Percentiles rank a stretch among this genome's conserved stretches.
Evolutionary conservation across 2,329 filamentous ascomycete species (phyloP).

Genomic region (Aspergillus sp.): DNA sequence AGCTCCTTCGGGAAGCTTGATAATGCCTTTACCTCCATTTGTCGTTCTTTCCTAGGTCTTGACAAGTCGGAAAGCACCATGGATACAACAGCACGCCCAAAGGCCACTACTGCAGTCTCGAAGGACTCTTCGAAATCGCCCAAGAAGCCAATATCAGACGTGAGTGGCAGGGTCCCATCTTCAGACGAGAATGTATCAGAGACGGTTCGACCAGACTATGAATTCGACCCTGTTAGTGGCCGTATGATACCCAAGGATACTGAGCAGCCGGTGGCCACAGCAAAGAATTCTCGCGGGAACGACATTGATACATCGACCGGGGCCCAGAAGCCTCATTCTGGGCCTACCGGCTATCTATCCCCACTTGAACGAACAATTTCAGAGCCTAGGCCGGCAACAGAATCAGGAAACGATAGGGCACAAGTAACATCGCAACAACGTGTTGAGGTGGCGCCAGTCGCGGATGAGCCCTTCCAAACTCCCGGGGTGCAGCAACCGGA

Average conservation of each 20-base stretch:
- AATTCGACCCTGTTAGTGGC: slow-evolving; percentile 47
- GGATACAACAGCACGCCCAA: slow-evolving; percentile 3
- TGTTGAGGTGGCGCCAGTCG: not conserved
- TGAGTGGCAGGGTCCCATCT: not conserved
- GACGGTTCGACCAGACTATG: slow-evolving; percentile 15
- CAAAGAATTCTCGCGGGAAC: not conserved
- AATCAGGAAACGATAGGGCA: not conserved
- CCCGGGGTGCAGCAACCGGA: not conserved
- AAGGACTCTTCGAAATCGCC: not conserved
- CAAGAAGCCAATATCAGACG: slow-evolving; percentile 8
- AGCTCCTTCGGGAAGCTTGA: slow-evolving; percentile 23
- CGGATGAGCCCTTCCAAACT: not conserved
- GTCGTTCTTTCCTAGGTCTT: slow-evolving; percentile 30
- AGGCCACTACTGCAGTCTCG: slow-evolving; percentile 4
- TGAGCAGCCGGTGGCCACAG: not conserved
- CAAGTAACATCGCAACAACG: not conserved
- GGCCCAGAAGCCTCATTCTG: not conserved
- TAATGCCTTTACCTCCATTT: slow-evolving; percentile 33
- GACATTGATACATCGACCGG: not conserved
- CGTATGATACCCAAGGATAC: slow-evolving; percentile 38
- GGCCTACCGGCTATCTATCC: slow-evolving; percentile 12
- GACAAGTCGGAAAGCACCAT: slow-evolving; percentile 6
- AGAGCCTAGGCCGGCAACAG: not conserved
- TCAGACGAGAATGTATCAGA: not conserved
- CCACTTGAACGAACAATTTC: not conserved